Evolutionary conservation across 257 asterid species (phyloP), one percentile per base, ranked within the genome.

Genomic region (Solanum sparsipilum): DNA sequence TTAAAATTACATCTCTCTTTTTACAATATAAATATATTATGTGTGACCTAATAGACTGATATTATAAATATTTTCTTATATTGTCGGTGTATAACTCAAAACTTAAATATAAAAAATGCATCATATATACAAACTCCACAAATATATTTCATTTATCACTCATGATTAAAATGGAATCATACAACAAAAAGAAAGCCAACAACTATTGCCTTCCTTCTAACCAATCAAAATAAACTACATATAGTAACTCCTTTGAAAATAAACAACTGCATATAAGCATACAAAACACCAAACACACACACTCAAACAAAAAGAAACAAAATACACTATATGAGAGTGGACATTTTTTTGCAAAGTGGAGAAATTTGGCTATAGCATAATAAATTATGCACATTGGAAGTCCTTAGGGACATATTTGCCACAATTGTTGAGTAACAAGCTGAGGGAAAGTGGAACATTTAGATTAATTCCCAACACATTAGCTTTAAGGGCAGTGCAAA

Each of bases 401-500:
- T 82, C 6, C 27, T 85, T 52, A 0, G 89, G 87, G 34, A 73
- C 67, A 20, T 86, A 32, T 34, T 82, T 90, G 48, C 86, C 88
- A 20, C 92, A 90, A 2, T 74, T 29, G 52, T 90, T 90, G 63
- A 88, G 89, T 44, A 90, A 13, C 89, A 88, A 35, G 84, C 88
- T 88, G 20, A 88, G 88, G 3, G 89, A 21, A 75, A 86, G 23
- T 3, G 88, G 76, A 34, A 88, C 21, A 11, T 86, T 86, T 4
- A 90, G 86, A 9, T 86, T 86, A 76, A 73, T 83, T 18, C 92
- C 90, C 89, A 83, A 75, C 0, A 86, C 25, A 20, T 90, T 83
- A 25, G 85, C 92, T 23, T 85, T 88, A 5, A 88, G 41, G n/a
- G 88, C 92, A 48, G 92, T 88, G 89, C 92, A 90, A 74, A 90